These are phyloP conservation scores for Brachypodium distachyon DNA, from an alignment of 202 grass and related monocot species.

Conservation along the genomic window DNA sequence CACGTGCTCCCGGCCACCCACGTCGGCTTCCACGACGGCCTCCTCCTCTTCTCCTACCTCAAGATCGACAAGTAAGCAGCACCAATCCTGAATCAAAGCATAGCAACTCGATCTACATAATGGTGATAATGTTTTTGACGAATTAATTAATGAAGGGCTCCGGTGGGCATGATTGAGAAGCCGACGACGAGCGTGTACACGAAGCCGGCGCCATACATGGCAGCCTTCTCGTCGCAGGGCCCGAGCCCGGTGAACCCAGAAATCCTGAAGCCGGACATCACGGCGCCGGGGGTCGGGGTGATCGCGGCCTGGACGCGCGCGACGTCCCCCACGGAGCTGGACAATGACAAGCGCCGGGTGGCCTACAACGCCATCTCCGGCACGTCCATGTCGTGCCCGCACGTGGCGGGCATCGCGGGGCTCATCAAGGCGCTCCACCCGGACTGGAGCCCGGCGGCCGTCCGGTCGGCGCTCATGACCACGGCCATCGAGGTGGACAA, in stretches of 20 bases:
- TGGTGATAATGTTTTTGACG: background rate
- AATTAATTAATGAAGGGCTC: background rate
- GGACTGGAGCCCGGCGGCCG: constrained; percentile 49
- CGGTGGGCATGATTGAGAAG: constrained; percentile 41
- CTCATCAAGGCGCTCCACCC: constrained; percentile 61
- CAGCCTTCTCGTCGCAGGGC: constrained; percentile 74
- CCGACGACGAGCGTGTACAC: constrained; percentile 28
- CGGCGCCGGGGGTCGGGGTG: constrained; percentile 57
- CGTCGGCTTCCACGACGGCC: constrained; percentile 35
- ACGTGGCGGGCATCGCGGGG: constrained; percentile 59
- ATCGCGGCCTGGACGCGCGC: constrained; percentile 46
- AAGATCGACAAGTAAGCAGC: constrained; percentile 38
- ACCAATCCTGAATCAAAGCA: background rate
- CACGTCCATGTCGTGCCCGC: constrained; percentile 91
- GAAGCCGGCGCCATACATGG: constrained; percentile 74
- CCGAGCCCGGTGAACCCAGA: constrained; percentile 53
- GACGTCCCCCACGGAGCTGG: constrained; percentile 40
- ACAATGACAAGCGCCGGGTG: constrained; percentile 36
- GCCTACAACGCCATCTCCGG: constrained; percentile 48
- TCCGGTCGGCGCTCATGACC: constrained; percentile 69
- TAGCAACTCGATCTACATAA: no score
- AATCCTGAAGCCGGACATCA: constrained; percentile 88
- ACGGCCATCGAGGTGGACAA: constrained; percentile 51
- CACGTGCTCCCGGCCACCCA: constrained; percentile 62
- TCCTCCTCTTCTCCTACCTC: constrained; percentile 36